Base-by-base conservation (phyloP, 768 basidiomycete genomes). In the Gelatoporia subvermispora region DNA sequence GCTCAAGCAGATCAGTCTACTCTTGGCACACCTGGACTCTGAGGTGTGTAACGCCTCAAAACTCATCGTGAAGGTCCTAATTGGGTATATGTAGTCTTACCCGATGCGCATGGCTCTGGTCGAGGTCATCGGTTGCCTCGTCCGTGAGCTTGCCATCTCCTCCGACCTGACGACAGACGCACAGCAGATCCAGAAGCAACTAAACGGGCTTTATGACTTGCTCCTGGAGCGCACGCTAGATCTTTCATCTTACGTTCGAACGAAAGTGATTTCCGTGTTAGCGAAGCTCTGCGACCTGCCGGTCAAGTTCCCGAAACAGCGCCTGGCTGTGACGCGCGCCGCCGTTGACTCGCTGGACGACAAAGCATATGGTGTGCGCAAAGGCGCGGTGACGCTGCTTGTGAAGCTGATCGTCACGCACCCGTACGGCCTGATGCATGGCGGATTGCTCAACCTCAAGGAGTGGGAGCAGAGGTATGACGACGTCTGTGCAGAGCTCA, bases 71-170 rank as follows among this genome's bases (percentile, higher is more conserved):
- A 10, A 21, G 5, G 21, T 24, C 42, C 18, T 5, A 25, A 20
- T 3, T 13, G 9, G 41, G 18, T 16, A 24, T 22, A 23, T 41
- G 13, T 57, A 96, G 93, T 85, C 93, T 0, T 96, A 98, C 62
- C 90, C 93, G 0, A 93, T 99, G 84, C 91, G 96, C 36, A 87
- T 93, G 72, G 91, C 93, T 1, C 75, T 99, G 48, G 80, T 99
- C 43, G 95, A 98, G 63, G 78, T 94, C 49, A 81, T 98, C 35
- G 92, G 91, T 4, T 72, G 75, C 50, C 79, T 98, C 52, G 92
- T 98, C 61, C 73, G 76, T 38, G 90, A 97, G 54, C 78, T 97
- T 11, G 81, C 87, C 0, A 61, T 67, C 17, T 75, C 80, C 2
- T 65, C 69, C 17, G 76, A 77, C 36, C 70, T 70, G 18, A 61